Base-by-base conservation (phyloP, 306 rosid genomes). In the Oemleria cerasiformis region DNA sequence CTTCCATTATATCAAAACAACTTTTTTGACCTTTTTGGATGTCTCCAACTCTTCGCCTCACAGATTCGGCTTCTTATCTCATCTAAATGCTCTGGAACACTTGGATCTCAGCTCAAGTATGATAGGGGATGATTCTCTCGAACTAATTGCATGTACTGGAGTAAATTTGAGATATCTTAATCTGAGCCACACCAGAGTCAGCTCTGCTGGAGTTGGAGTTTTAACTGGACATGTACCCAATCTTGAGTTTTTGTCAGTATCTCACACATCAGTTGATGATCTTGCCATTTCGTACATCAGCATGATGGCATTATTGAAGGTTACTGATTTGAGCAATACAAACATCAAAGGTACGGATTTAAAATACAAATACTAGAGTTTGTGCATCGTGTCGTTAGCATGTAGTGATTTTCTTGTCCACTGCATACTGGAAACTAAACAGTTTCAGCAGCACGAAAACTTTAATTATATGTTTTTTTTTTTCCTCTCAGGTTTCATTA, bases 241-340 rank as follows among this genome's bases (percentile, higher is more conserved):
- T 58, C 96, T 94, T 53, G 91, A 87, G 77, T 79, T 79, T 65
- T 76, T 91, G 42, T 87, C 86, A 55, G 73, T 91, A 73, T 87
- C 98, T 59, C 73, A 78, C 73, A 91, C 98, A 71, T 79, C 45
- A 54, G 76, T 94, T 60, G 94, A 91, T 83, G 98, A 94, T 72
- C 49, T 68, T 61, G 88, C 88, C 45, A 25, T 89, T 79, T 72
- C 70, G 59, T 87, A 76, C 73, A 74, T 91, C 73, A 79, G 86
- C 82, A 75, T 79, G 89, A 89, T 94, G 96, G 91, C 94, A 79
- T 91, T 86, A 34, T 48, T 94, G 70, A 94, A 81, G 82, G 82
- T 55, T 65, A 67, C 91, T n/a, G 89, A 91, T 86, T 85, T 91
- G 78, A 89, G 96, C 86, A 74, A 69, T 68, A 94, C 94, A 20